Percentiles rank a stretch among this genome's conserved stretches.
phyloP scores from a whole-genome alignment of 306 rosid species.

The Vicia sativa region DNA sequence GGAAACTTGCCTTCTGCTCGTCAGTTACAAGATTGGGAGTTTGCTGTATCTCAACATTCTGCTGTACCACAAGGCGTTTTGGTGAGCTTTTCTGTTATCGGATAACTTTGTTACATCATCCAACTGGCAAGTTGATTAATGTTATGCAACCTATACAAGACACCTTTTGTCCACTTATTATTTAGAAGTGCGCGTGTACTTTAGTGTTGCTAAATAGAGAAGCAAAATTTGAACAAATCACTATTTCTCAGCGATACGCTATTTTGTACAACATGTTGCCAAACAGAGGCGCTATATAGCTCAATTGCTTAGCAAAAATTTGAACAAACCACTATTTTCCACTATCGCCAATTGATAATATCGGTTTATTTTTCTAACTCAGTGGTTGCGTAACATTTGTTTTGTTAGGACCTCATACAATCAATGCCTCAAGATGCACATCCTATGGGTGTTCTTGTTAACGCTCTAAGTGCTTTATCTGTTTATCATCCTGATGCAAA shows the following conservation, averaged over 20 bases:
- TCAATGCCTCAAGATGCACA: slow-evolving; percentile 97
- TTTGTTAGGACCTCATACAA: slow-evolving; percentile 77
- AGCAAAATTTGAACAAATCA: neutral
- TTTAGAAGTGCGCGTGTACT: neutral
- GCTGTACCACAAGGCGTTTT: slow-evolving; percentile 88
- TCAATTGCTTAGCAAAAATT: neutral
- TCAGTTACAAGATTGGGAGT: slow-evolving; percentile 82
- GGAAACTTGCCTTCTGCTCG: slow-evolving; percentile 85
- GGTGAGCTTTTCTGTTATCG: slow-evolving; percentile 50
- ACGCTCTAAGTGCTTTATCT: slow-evolving; percentile 88
- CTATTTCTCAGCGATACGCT: neutral
- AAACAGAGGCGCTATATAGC: neutral
- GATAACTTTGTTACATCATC: slow-evolving; percentile 16
- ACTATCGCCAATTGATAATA: neutral
- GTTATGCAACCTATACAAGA: neutral
- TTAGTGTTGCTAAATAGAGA: neutral
- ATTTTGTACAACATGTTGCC: neutral
- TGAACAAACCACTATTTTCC: neutral
- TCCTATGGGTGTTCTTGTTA: slow-evolving; percentile 92
- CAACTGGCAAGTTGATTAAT: neutral
- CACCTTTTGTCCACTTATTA: neutral
- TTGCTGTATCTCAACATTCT: slow-evolving; percentile 84
- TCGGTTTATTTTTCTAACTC: slow-evolving; percentile 29
- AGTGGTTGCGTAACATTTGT: slow-evolving; percentile 17
- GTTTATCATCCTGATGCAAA: slow-evolving; percentile 89